Evolutionary conservation across 192 early-diverging fungal species (phyloP).

Genomic region (Backusella tarrabulga): DNA sequence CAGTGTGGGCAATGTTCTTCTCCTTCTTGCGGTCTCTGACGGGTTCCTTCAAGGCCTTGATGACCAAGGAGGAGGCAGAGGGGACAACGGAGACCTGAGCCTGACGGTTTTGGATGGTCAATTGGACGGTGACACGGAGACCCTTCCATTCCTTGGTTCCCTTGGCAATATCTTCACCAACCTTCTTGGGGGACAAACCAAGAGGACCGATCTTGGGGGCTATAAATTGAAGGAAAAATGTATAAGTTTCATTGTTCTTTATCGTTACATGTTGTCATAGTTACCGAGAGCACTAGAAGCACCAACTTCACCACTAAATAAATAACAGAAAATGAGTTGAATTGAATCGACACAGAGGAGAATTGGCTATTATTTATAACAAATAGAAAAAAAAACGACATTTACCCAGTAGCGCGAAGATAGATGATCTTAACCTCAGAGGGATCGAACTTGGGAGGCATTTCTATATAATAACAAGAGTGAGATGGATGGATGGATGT

Average conservation of each 20-base stretch:
- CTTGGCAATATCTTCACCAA: too few species aligned
- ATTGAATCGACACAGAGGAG: too few species aligned
- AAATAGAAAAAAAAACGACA: not conserved
- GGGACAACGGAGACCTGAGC: constrained; percentile 47
- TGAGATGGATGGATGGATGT: constrained; percentile 27
- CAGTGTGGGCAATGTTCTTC: too few species aligned
- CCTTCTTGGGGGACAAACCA: too few species aligned
- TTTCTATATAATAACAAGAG: constrained; percentile 11
- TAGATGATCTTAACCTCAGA: constrained; percentile 79
- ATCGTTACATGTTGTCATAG: not conserved
- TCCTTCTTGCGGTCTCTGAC: too few species aligned
- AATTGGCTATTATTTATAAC: not conserved
- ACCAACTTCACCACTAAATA: constrained; percentile 61
- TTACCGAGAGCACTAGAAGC: constrained; percentile 84
- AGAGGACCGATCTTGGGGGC: constrained; percentile 82
- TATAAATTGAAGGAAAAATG: not conserved
- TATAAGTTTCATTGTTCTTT: not conserved
- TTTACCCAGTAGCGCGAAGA: constrained; percentile 88
- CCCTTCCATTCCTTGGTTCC: constrained; percentile 97
- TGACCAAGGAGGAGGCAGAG: too few species aligned
- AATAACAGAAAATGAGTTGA: not conserved
- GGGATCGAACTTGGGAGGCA: constrained; percentile 89
- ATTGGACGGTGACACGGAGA: constrained; percentile 95
- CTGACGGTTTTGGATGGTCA: constrained; percentile 99
- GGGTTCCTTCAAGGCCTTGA: too few species aligned